Base-by-base conservation (phyloP, 306 rosid species). In the Prunus padus region DNA sequence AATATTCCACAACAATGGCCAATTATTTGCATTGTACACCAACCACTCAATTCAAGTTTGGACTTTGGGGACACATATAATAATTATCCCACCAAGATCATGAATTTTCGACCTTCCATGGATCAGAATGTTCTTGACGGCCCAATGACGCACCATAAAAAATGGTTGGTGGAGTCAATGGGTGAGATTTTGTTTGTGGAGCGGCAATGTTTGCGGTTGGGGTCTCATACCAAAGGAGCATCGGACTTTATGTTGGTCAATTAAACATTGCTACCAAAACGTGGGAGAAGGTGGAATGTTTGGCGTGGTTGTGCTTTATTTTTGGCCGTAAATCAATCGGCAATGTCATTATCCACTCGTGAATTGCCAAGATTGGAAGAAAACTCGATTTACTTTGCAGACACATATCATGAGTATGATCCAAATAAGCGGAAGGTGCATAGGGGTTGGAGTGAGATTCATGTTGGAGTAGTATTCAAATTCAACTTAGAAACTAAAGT, bases 111-210 rank as follows among this genome's bases (percentile, higher is more conserved):
- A 25, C 73, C 67, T 50, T 70, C 16, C 2, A 19, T 0, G 26
- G 13, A 0, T 20, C 25, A 4, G 5, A 47, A 8, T 4, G 23
- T 64, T 31, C 11, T 3, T 3, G 45, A 19, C 2, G 13, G 26
- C 33, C 14, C 42, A 37, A 51, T 51, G 56, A n/a, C 22, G 22
- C 56, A 16, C 20, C 56, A 51, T 51, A 51, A 51, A n/a, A n/a
- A 19, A 51, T 51, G 56, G 18, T 62, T 71, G 71, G 54, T 72
- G 12, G 54, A 72, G 14, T 72, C 76, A 11, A 11, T 37, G 25
- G 66, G 66, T 23, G 40, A 56, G 40, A 4, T 72, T 72, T 13
- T 72, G 51, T 23, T n/a, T 51, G 63, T n/a, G 31, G 11, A 67
- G 19, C 12, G 8, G 20, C 20, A n/a, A 51, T n/a, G 20, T 10